A percentile compares a stretch with the other conserved stretches of the same genome.
phyloP scores from a whole-genome alignment of 208 protist genomes.

The Borovskyia barvae region DNA sequence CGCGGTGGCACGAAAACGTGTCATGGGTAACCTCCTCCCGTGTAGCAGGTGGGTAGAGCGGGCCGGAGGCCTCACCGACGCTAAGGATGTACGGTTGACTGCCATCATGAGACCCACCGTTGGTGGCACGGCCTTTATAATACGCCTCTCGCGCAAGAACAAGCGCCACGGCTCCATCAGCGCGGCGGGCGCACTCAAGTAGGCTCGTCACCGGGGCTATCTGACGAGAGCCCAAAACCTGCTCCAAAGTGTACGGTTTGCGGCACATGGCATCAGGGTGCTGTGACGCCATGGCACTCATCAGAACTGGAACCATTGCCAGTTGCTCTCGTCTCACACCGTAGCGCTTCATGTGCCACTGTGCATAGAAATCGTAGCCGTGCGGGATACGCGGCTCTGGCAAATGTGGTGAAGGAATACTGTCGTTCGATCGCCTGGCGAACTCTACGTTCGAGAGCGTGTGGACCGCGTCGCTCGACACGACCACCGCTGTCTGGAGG shows the following conservation, averaged over 20 bases:
- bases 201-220: constrained; percentile 55
- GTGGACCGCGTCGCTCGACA: constrained; percentile 63
- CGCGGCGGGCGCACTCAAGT: constrained; percentile 65
- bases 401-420: constrained; percentile 37
- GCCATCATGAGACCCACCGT: not conserved
- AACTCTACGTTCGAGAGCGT: constrained; percentile 39
- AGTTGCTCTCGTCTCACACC: constrained; percentile 69
- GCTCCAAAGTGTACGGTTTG: constrained; percentile 38
- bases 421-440: constrained; percentile 34
- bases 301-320: constrained; percentile 73
- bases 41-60: constrained; percentile 55
- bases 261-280: constrained; percentile 70
- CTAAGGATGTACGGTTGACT: constrained; percentile 38
- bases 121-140: constrained; percentile 32
- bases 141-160: constrained; percentile 50
- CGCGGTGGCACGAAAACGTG: constrained; percentile 59
- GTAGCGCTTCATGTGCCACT: constrained; percentile 70
- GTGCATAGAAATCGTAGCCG: constrained; percentile 72
- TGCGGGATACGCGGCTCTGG: constrained; percentile 55
- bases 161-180: constrained; percentile 61
- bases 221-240: constrained; percentile 37
- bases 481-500: constrained; percentile 45
- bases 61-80: constrained; percentile 59
- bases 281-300: constrained; percentile 55
- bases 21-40: constrained; percentile 49